Conservation (phyloP, 1,284 basidiomycete species). For the Melampsora abietis-canadensis region DNA sequence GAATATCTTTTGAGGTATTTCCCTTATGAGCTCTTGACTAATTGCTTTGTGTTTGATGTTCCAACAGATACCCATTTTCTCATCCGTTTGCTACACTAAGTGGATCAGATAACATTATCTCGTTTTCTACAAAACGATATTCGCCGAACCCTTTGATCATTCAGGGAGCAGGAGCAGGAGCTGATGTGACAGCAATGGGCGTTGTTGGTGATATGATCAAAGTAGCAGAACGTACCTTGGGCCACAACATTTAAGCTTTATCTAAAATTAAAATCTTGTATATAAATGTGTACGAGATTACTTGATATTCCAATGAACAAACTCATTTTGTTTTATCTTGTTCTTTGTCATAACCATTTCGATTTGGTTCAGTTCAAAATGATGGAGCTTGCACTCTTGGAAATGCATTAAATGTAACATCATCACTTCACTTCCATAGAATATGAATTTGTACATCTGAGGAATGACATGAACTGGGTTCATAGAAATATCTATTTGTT, state of each 20-base stretch:
- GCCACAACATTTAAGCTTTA: constrained; percentile 4
- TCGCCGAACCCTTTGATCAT: constrained; percentile 77
- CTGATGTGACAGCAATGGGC: constrained; percentile 97
- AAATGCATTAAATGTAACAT: too few relatives aligned
- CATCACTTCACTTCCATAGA: too few relatives aligned
- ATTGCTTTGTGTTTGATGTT: background rate
- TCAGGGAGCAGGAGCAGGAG: constrained; percentile 92
- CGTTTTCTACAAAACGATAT: constrained; percentile 84
- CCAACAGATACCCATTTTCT: constrained; percentile 70
- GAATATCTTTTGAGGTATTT: background rate
- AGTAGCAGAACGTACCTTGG: constrained; percentile 55
- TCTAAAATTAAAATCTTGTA: too few relatives aligned
- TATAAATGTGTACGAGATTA: too few relatives aligned
- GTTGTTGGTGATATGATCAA: constrained; percentile 70
- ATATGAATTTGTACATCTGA: too few relatives aligned
- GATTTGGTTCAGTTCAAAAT: too few relatives aligned
- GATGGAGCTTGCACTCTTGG: too few relatives aligned
- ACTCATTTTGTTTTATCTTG: too few relatives aligned
- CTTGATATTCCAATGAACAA: too few relatives aligned
- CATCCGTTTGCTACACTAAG: constrained; percentile 94
- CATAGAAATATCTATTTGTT: too few relatives aligned
- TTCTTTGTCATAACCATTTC: too few relatives aligned
- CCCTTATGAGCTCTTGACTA: background rate
- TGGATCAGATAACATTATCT: constrained; percentile 95
- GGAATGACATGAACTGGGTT: too few relatives aligned